Percentiles rank a stretch among this genome's conserved stretches.
Evolutionary conservation across 352 stramenopile genomes (phyloP).

Genomic region (Globisporangium paddicum): DNA sequence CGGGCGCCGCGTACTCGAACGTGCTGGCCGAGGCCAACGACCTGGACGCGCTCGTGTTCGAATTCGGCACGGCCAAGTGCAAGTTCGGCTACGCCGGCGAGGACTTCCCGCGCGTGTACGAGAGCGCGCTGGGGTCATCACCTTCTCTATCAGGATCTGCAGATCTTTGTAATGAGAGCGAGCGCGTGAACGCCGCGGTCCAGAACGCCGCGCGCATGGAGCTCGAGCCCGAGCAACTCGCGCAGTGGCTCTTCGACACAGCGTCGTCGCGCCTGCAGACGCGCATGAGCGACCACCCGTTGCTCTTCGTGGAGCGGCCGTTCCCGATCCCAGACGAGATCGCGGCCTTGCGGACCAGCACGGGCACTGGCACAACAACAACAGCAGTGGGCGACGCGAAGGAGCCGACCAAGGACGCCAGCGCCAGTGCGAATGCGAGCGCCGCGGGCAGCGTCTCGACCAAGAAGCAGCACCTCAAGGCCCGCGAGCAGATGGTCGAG

Average conservation of each 20-base stretch:
- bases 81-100: conserved; percentile 87
- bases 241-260: conserved; percentile 71
- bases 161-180: conserved; percentile 16
- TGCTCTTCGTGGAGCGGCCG: conserved; percentile 62
- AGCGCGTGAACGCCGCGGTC: conserved; percentile 3
- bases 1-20: conserved; percentile 30
- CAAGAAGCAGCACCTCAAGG: conserved; percentile 57
- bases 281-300: conserved; percentile 52
- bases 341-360: neutral
- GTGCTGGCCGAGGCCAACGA: conserved; percentile 62
- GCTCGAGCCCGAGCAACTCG: conserved; percentile 46
- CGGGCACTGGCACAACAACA: neutral
- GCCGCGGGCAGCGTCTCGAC: conserved; percentile 7
- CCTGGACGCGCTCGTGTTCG: conserved; percentile 72
- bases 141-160: conserved; percentile 4
- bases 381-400: neutral
- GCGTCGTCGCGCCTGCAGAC: conserved; percentile 39
- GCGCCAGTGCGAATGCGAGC: neutral
- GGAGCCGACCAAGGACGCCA: conserved; percentile 6
- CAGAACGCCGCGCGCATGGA: conserved; percentile 41
- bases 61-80: conserved; percentile 67
- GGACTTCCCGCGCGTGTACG: conserved; percentile 78
- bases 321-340: conserved; percentile 52
- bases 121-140: conserved; percentile 25
- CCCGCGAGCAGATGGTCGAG: conserved; percentile 66